Evolutionary conservation across 2,329 filamentous ascomycete species (phyloP).

Genomic region (Sphaceloma murrayae): DNA sequence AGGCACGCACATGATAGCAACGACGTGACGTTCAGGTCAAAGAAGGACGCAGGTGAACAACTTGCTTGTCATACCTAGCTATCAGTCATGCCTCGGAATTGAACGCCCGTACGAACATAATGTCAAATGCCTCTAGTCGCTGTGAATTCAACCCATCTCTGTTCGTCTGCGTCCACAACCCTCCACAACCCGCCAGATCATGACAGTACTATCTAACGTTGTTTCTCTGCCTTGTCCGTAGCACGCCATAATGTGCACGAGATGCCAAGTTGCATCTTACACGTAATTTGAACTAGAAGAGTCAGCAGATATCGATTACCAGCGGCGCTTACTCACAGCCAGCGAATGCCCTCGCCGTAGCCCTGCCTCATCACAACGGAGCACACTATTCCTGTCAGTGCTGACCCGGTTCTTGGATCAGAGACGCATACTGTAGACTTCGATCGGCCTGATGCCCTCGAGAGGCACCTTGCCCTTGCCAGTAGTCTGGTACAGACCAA

Average conservation of each 20-base stretch:
- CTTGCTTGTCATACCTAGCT: constrained; percentile 12
- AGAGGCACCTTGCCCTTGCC: constrained; percentile 90
- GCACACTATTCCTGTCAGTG: too few species aligned
- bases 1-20: too few species aligned
- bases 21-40: too few species aligned
- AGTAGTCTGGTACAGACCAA: constrained; percentile 82
- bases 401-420: too few species aligned
- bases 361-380: constrained; percentile 95
- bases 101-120: constrained; percentile 1
- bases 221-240: too few species aligned
- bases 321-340: constrained; percentile 43
- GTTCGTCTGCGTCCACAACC: too few species aligned
- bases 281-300: constrained; percentile 62
- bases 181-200: too few species aligned
- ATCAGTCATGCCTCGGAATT: constrained; percentile 1
- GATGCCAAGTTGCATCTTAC: too few species aligned
- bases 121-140: constrained; percentile 10
- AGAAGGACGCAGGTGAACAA: too few species aligned
- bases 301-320: background rate
- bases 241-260: too few species aligned
- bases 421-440: constrained; percentile 60
- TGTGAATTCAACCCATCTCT: background rate
- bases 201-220: too few species aligned
- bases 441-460: constrained; percentile 87
- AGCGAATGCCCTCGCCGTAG: constrained; percentile 83